Evolutionary conservation across 23 red algal genomes (phyloP), one percentile per base, ranked within the genome.

Genomic region (Gracilaria domingensis): DNA sequence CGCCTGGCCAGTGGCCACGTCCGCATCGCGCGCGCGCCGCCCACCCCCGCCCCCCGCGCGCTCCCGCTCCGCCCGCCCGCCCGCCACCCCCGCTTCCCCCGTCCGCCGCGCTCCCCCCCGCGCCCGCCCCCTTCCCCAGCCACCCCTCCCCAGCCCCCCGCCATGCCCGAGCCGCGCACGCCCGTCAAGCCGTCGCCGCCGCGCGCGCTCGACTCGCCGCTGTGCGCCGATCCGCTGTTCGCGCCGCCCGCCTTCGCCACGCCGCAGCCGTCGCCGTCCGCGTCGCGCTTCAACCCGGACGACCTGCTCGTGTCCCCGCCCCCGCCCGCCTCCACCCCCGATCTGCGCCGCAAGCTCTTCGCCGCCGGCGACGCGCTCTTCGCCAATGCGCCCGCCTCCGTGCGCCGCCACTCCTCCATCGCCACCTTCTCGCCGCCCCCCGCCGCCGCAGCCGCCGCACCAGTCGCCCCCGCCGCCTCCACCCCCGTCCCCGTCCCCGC

Each of bases 281-380:
- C 69, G 20, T 35, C 69, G 28, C 69, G 67, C 20, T 87, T 87
- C 66, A 87, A 87, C 44, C 83, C 83, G 24, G 83, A 87, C 36
- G 83, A 73, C 49, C 42, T 87, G 7, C 64, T 87, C 14, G 83
- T 73, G 23, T 87, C 83, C 14, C 83, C 83, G 0, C 61, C 67
- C 0, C 66, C 57, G 8, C 83, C 40, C 56, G n/a, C 62, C 17
- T 48, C 83, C 69, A 87, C 83, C 49, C 83, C 83, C 12, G 83
- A 87, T 55, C 83, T 87, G 7, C 57, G 64, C 37, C 83, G 83
- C 45, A 59, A 66, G 34, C 64, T 87, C 11, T 87, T 87, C 29
- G 64, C 69, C 69, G 26, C 60, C 42, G 42, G 42, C 60, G 60
- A 65, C 26, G 60, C 60, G 2, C 26, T 65, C 23, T 25, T 65